phyloP scores from a whole-genome alignment of 1,284 basidiomycete species.

The Abortiporus biennis region DNA sequence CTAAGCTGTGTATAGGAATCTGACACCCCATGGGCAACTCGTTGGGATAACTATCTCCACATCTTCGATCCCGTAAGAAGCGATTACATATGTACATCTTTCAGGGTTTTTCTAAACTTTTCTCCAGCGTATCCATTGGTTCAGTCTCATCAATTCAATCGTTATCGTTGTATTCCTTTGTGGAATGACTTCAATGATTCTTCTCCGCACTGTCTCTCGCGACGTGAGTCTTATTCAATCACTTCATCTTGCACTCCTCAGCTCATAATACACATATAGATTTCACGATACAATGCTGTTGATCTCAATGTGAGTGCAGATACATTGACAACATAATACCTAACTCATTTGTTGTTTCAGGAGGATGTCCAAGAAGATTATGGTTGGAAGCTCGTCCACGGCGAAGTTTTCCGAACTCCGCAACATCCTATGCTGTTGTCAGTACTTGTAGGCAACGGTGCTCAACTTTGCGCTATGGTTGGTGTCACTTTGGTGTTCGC shows the following conservation, averaged over 20 bases:
- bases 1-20: constrained; percentile 63
- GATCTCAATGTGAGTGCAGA: constrained; percentile 68
- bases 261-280: constrained; percentile 43
- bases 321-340: constrained; percentile 6
- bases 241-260: constrained; percentile 25
- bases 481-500: constrained; percentile 89
- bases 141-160: constrained; percentile 91
- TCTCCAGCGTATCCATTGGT: constrained; percentile 71
- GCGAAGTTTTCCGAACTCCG: constrained; percentile 92
- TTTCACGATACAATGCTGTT: constrained; percentile 93
- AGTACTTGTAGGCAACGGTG: constrained; percentile 86
- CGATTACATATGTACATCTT: background rate
- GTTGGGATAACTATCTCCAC: constrained; percentile 95
- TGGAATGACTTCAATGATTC: constrained; percentile 89
- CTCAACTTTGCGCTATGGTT: constrained; percentile 88
- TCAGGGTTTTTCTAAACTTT: constrained; percentile 8
- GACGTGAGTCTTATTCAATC: constrained; percentile 62
- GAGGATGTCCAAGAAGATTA: constrained; percentile 98
- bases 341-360: constrained; percentile 28
- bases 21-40: constrained; percentile 84
- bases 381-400: constrained; percentile 97
- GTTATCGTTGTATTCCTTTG: constrained; percentile 90
- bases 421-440: constrained; percentile 75
- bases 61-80: constrained; percentile 57
- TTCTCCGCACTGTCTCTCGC: constrained; percentile 81